These are phyloP conservation scores for Solanum phureja DNA, from an alignment of 257 asterid genomes.

Conservation along the genomic window DNA sequence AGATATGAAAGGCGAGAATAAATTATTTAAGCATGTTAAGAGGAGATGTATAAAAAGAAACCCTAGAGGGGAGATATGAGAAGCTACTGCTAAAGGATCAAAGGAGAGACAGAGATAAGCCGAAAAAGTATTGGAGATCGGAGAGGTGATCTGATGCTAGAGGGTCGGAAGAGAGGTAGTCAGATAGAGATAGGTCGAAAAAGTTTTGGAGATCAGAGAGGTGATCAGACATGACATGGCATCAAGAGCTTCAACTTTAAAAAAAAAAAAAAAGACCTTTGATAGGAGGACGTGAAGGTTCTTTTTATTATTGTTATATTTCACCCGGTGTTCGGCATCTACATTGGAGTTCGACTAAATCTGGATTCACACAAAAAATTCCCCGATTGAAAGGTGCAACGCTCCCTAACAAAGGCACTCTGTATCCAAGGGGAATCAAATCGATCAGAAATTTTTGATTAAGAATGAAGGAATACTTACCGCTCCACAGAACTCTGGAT, in stretches of 20 bases:
- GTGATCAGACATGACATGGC: neutral
- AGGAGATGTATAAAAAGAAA: neutral
- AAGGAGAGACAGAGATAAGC: neutral
- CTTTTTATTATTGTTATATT: too few species aligned
- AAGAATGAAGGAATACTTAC: too few species aligned
- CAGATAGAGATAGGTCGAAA: neutral
- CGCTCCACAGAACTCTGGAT: fast-evolving
- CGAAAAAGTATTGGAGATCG: neutral
- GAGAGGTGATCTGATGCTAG: neutral
- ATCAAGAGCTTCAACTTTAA: neutral
- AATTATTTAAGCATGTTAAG: neutral
- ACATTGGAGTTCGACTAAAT: too few species aligned
- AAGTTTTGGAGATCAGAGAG: neutral
- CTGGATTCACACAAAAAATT: too few species aligned
- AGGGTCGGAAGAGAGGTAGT: neutral
- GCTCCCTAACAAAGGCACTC: neutral
- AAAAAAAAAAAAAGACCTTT: neutral
- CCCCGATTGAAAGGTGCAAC: too few species aligned
- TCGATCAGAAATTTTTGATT: too few species aligned
- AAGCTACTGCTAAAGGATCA: neutral
- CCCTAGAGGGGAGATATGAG: neutral
- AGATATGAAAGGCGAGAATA: neutral
- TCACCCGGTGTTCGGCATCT: too few species aligned
- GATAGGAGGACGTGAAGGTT: neutral
- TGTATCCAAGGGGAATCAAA: too few species aligned